Percentiles rank a stretch among this genome's conserved stretches.
Evolutionary conservation across 257 asterid species (phyloP).

Genomic region (Voacanga thouarsii): DNA sequence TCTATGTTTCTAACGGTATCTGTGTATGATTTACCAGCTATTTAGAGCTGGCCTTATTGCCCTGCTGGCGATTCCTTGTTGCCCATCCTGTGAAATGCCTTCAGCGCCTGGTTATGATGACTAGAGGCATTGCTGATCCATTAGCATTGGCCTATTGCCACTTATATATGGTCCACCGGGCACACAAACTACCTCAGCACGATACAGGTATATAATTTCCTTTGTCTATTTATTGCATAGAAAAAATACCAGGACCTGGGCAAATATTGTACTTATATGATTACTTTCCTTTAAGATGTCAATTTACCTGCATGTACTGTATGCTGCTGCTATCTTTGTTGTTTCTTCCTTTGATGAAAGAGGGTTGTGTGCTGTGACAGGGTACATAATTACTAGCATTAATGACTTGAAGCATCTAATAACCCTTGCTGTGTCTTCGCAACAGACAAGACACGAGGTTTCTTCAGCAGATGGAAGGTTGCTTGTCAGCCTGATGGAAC

Average conservation of each 20-base stretch:
- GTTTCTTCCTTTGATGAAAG: neutral
- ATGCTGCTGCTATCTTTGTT: neutral
- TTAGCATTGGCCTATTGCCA: constrained; percentile 74
- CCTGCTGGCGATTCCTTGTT: constrained; percentile 74
- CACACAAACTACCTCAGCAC: constrained; percentile 54
- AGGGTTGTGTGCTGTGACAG: constrained; percentile 42
- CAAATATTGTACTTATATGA: neutral
- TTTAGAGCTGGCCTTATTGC: constrained; percentile 77
- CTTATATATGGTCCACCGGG: constrained; percentile 73
- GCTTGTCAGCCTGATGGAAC: constrained; percentile 58
- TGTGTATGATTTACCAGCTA: constrained; percentile 41
- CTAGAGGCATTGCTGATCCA: constrained; percentile 87
- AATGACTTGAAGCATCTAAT: constrained; percentile 63
- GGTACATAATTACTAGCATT: constrained; percentile 58
- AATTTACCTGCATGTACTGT: neutral
- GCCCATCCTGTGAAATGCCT: constrained; percentile 54
- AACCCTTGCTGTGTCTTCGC: constrained; percentile 32
- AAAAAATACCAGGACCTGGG: neutral
- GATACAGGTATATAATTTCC: constrained; percentile 53
- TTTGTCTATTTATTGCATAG: neutral
- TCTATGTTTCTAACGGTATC: neutral
- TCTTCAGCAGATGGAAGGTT: constrained; percentile 44
- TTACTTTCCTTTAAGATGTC: neutral
- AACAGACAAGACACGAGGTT: constrained; percentile 32
- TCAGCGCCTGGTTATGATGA: constrained; percentile 74